Base-by-base conservation (phyloP, 768 basidiomycete genomes). In the Termitomyces sp. region DNA sequence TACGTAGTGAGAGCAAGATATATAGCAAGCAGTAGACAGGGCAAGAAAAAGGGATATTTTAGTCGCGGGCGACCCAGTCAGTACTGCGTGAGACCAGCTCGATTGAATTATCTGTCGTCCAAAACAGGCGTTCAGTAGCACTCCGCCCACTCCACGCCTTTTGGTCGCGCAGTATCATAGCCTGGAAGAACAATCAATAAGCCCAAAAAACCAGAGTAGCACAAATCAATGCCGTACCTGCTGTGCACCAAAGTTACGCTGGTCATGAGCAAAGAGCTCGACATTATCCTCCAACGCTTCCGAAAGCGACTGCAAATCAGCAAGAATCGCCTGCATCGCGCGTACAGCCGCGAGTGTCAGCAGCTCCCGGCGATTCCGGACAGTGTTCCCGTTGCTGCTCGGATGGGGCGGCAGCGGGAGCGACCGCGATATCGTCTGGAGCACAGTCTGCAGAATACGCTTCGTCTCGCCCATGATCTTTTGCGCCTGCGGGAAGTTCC, bases 201-300 rank as follows among this genome's bases (percentile, higher is more conserved):
- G 48, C 30, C 56, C 20, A 30, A 1, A 46, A 4, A 14, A 35
- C 30, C 32, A 51, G 50, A 22, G 16, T 57, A 59, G 43, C 22
- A 24, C 30, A 14, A 44, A 33, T 48, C 3, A 14, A 32, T 7
- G 54, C 72, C 77, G 57, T 61, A 93, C 93, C 86, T 97, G 97
- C 70, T 99, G 97, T 57, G 97, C 95, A 55, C 93, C 94, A 71
- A 94, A 94, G 72, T 97, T 97, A 56, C 95, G 81, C 67, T 94
- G 90, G 70, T 95, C 93, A 67, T 91, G 87, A 33, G 91, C 94
- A 74, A 99, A 99, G 71, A 91, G 66, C 58, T 94, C 93, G 9
- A 91, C 85, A 65, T 94, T 92, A 67, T 97, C 91, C 52, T 94
- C 92, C 60, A 97, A 73, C 14, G 93, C 94, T 68, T 97, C 95